Evolutionary conservation across 2,329 filamentous ascomycete species (phyloP).

Genomic region (Paraphaeosphaeria minitans): DNA sequence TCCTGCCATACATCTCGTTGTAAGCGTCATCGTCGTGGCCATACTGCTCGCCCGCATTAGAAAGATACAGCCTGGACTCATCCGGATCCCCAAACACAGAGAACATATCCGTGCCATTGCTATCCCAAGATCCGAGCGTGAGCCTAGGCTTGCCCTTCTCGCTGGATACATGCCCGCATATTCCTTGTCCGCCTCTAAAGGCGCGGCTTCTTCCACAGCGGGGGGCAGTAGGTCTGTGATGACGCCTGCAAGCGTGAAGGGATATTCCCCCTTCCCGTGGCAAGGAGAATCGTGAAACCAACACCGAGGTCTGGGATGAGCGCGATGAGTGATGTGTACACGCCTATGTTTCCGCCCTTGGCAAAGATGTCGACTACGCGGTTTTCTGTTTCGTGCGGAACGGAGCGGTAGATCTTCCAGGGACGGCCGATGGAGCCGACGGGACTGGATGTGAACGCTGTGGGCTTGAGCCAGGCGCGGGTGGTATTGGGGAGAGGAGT

Average conservation of each 20-base stretch:
- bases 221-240: background rate
- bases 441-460: conserved; percentile 41
- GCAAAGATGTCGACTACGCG: conserved; percentile 44
- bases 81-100: conserved; percentile 22
- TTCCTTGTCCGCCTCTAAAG: too few relatives aligned
- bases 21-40: background rate
- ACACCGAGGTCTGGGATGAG: conserved; percentile 46
- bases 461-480: conserved; percentile 52
- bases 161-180: conserved; percentile 8
- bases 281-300: background rate
- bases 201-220: background rate
- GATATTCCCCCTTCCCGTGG: background rate
- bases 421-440: conserved; percentile 44
- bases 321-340: conserved; percentile 46
- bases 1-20: background rate
- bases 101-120: conserved; percentile 32
- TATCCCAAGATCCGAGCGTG: conserved; percentile 33
- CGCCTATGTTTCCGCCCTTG: conserved; percentile 50
- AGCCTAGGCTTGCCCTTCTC: conserved; percentile 31
- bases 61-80: conserved; percentile 11
- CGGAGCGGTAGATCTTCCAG: conserved; percentile 46
- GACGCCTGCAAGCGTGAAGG: background rate
- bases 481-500: too few relatives aligned
- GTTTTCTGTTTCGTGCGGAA: conserved; percentile 13
- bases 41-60: background rate